Base-by-base conservation (phyloP, 129 eudicot genomes). In the Deinandra increscens region DNA sequence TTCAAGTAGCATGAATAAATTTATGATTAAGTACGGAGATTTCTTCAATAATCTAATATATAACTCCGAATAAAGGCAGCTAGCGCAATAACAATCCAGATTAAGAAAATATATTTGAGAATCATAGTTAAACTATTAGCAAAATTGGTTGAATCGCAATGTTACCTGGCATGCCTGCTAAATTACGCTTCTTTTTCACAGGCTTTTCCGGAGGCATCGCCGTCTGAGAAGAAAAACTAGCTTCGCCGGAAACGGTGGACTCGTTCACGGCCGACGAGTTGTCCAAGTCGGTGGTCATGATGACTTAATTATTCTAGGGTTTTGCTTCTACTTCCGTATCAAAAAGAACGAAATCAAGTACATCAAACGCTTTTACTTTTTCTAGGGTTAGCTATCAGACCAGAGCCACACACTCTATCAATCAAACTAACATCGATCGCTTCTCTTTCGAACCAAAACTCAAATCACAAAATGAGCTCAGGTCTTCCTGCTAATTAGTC, bases 101-200 rank as follows among this genome's bases (percentile, higher is more conserved):
- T 61, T 46, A 46, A 46, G 26, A 22, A n/a, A 46, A 7, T 46
- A 41, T 23, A 74, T 29, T 9, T 39, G 68, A 50, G 4, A 68
- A 58, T 18, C 17, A 33, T 6, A 33, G 31, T 58, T 66, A 36
- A 15, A 67, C n/a, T 66, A 67, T 11, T n/a, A 59, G 1, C 56
- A 36, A 68, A 60, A 34, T 60, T 10, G 19, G 29, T 39, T 19
- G 9, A 66, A 46, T 55, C 9, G 1, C 7, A 73, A 61, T 34
- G 60, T 65, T 76, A 94, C 99, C 99, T 75, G 99, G 99, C 96
- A 85, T 89, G 71, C 99, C 99, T 17, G 99, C 95, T 26, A 87
- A 87, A 82, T 81, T 94, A 23, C 99, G 88, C 84, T 89, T 94
- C 80, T 85, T 84, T 81, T 90, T 94, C 39, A 66, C 76, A 6